Evolutionary conservation across 2,329 filamentous ascomycete genomes (phyloP), one percentile per base, ranked within the genome.

Genomic region (Monosporascus sp.): DNA sequence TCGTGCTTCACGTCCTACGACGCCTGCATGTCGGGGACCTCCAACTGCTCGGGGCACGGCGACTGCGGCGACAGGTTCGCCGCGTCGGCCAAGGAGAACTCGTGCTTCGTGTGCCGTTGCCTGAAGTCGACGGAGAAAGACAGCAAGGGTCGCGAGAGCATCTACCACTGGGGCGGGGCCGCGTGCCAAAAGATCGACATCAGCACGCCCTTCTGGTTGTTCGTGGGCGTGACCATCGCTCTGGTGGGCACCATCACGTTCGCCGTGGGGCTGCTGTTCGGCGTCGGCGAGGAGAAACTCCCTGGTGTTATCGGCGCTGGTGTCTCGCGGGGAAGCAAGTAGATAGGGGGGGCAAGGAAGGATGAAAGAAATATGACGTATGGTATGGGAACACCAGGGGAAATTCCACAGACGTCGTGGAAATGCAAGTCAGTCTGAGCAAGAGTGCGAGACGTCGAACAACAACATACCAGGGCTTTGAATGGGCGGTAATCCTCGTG

Each of bases 231-330:
- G 62, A 86, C 82, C 4, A 73, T 97, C 47, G 72, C 84, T 38
- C 75, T 95, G 57, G 72, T 94, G 1, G 80, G 82, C 47, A 72
- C 89, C 38, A 73, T 95, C 27, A 78, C 77, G 38, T 85, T 88
- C 67, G 84, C 83, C 11, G 85, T 97, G 61, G 84, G 86, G 6
- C 75, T 96, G 78, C 71, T 99, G 51, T 94, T 87, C 71, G 85
- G 77, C 57, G 89, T 97, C 64, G 94, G 93, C 36, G 83, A 88
- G 68, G 85, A 96, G 75, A 88, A 91, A 72, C 77, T 97, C 58
- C 94, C 94, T 0, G 91, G 91, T 62, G 93, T 99, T 8, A 92
- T 99, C 70, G 90, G 91, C n/a, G 94, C 94, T 47, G 94, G 94
- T 58, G 93, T 99, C 38, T 89, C 87, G 59, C 82, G 66, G 51